These are phyloP conservation scores for Mucor mucedo DNA, from an alignment of 371 early-diverging fungal genomes.

Conservation along the genomic window DNA sequence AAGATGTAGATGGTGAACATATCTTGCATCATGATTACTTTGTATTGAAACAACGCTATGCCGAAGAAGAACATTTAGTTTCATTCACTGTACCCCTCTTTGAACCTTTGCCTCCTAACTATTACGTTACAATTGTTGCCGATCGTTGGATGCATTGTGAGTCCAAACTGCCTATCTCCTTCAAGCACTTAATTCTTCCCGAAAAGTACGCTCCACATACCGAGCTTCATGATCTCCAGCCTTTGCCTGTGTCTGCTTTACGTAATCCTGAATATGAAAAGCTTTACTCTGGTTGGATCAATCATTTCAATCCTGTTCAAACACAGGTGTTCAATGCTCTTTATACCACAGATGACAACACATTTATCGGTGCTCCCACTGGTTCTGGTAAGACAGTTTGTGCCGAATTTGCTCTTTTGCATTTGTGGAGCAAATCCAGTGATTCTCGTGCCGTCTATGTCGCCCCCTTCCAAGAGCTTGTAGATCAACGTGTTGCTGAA, in stretches of 20 bases:
- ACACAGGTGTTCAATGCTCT: constrained; percentile 94
- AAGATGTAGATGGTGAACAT: constrained; percentile 91
- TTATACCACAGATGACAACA: constrained; percentile 90
- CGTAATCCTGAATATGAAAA: constrained; percentile 74
- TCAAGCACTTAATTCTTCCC: constrained; percentile 90
- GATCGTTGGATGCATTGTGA: constrained; percentile 96
- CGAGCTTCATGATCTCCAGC: constrained; percentile 92
- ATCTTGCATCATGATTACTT: constrained; percentile 90
- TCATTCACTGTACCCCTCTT: constrained; percentile 93
- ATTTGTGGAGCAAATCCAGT: constrained; percentile 72
- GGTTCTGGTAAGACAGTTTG: constrained; percentile 97
- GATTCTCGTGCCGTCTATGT: constrained; percentile 89
- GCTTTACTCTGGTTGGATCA: constrained; percentile 65
- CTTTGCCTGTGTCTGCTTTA: constrained; percentile 82
- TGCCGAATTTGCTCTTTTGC: constrained; percentile 94
- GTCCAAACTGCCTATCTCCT: constrained; percentile 89
- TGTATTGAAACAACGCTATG: constrained; percentile 79
- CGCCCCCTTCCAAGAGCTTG: constrained; percentile 91
- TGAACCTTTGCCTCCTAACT: constrained; percentile 95
- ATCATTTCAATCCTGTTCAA: constrained; percentile 96
- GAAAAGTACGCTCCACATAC: constrained; percentile 94
- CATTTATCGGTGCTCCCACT: constrained; percentile 95
- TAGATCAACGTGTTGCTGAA: constrained; percentile 75
- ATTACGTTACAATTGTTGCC: constrained; percentile 88
- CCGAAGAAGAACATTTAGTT: constrained; percentile 70